Evolutionary conservation across 352 stramenopile species (phyloP).

Genomic region (Globisporangium nagaii): DNA sequence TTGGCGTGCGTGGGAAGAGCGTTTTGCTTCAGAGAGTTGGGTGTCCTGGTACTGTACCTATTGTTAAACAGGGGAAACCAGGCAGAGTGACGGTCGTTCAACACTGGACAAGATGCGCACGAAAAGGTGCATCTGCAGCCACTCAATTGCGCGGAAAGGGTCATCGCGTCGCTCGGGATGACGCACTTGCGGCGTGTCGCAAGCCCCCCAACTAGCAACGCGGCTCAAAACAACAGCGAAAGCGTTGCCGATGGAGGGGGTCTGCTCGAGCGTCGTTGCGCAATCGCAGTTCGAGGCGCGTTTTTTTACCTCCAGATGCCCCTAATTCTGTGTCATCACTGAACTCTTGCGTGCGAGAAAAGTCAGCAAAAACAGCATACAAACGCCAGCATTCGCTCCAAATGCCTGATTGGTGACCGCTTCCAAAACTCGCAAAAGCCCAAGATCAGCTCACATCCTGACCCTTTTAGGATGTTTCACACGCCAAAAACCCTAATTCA

Average conservation of each 20-base stretch:
- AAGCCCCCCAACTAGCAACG: background rate
- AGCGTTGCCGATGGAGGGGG: background rate
- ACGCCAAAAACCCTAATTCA: background rate
- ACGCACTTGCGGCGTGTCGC: slow-evolving; percentile 1
- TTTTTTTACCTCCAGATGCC: background rate
- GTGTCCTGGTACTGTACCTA: too few species aligned
- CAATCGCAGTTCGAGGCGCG: background rate
- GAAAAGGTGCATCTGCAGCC: slow-evolving; percentile 8
- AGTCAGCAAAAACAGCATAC: background rate
- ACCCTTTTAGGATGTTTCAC: background rate
- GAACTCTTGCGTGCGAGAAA: background rate
- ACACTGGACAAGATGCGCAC: background rate
- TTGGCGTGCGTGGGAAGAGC: background rate
- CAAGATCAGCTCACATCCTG: too few species aligned
- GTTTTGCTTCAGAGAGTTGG: too few species aligned
- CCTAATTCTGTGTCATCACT: background rate
- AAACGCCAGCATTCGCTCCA: background rate
- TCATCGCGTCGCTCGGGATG: background rate
- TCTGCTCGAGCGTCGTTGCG: background rate
- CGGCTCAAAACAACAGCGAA: background rate
- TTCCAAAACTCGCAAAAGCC: background rate
- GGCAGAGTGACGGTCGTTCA: background rate
- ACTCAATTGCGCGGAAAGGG: background rate
- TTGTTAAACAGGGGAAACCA: slow-evolving; percentile 14
- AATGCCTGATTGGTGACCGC: background rate